These are phyloP conservation scores for Fusarium metavorans DNA, from an alignment of 2,329 filamentous ascomycete species.

Conservation along the genomic window DNA sequence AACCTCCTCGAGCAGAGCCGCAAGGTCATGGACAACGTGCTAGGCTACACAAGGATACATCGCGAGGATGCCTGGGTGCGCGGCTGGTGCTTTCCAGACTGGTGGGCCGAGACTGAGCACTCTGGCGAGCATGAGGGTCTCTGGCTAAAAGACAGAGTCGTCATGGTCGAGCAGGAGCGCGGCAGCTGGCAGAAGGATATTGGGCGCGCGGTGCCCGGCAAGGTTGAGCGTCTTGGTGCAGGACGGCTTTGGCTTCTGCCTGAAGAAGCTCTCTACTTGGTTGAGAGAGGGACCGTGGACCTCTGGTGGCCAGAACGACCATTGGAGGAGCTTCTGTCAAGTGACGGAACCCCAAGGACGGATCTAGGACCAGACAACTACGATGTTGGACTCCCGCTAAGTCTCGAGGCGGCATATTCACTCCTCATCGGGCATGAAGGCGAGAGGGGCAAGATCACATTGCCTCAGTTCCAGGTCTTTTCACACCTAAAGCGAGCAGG, in stretches of 20 bases:
- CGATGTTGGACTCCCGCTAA: constrained; percentile 82
- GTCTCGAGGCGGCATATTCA: constrained; percentile 89
- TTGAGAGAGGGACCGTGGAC: constrained; percentile 90
- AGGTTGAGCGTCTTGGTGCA: constrained; percentile 65
- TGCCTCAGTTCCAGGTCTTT: constrained; percentile 92
- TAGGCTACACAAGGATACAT: constrained; percentile 82
- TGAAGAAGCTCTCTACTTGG: constrained; percentile 89
- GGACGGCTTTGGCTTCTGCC: constrained; percentile 85
- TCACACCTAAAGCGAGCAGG: constrained; percentile 84
- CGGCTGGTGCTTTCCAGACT: constrained; percentile 80
- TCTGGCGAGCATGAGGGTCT: constrained; percentile 44
- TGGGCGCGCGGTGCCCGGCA: constrained; percentile 72
- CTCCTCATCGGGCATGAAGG: constrained; percentile 80
- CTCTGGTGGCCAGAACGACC: constrained; percentile 80
- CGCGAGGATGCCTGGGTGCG: constrained; percentile 73
- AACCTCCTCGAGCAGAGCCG: constrained; percentile 83
- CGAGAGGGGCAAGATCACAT: constrained; percentile 68
- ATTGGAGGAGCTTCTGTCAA: constrained; percentile 63
- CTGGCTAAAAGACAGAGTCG: constrained; percentile 63
- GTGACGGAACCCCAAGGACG: constrained; percentile 40
- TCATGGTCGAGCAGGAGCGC: constrained; percentile 77
- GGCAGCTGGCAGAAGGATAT: constrained; percentile 81
- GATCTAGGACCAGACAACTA: constrained; percentile 56
- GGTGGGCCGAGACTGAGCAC: constrained; percentile 53
- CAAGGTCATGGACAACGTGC: constrained; percentile 87